Base-by-base conservation (phyloP, 352 stramenopile species). In the Phytophthora podocarpi region DNA sequence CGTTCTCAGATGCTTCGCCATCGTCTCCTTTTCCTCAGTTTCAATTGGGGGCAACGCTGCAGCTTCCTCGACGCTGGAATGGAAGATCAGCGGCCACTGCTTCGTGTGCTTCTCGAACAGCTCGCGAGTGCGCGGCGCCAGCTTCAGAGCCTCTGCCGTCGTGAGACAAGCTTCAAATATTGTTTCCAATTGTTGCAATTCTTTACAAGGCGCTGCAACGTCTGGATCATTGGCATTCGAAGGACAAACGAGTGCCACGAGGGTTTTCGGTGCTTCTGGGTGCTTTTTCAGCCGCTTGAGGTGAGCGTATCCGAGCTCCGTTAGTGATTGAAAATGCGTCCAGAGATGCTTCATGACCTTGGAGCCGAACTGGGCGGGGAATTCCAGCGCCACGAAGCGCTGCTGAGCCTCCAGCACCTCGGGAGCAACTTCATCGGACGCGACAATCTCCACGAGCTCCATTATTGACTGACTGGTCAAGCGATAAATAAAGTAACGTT, bases 261-360 rank as follows among this genome's bases (percentile, higher is more conserved):
- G 76, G 13, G 67, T 66, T 28, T 75, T 55, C 5, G 63, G 48
- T 6, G 46, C 12, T 24, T 49, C 35, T 16, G 82, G 52, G 51
- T 84, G 73, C 62, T 93, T 93, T 57, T 92, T 93, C 46, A 95
- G 80, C 31, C 87, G 87, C 70, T 95, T 95, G 32, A 95, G 70
- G 46, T 95, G 87, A 30, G 64, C 69, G 53, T 87, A 93, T 18
- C 87, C 85, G 30, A 91, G 59, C 43, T 82, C 78, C 11, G 69
- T 49, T 23, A 95, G 71, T 16, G 82, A 69, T 43, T 75, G 71
- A 46, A 89, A 92, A 48, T 64, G 52, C 26, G 37, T 54, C 1
- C 55, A 53, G 4, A 95, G 72, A 21, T 85, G 65, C 69, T 82
- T 76, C 71, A 95, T 95, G 26, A 82, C 82, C 24, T 65, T 65